Evolutionary conservation across 2,329 filamentous ascomycete species (phyloP).

Genomic region (Colletotrichum phormii): DNA sequence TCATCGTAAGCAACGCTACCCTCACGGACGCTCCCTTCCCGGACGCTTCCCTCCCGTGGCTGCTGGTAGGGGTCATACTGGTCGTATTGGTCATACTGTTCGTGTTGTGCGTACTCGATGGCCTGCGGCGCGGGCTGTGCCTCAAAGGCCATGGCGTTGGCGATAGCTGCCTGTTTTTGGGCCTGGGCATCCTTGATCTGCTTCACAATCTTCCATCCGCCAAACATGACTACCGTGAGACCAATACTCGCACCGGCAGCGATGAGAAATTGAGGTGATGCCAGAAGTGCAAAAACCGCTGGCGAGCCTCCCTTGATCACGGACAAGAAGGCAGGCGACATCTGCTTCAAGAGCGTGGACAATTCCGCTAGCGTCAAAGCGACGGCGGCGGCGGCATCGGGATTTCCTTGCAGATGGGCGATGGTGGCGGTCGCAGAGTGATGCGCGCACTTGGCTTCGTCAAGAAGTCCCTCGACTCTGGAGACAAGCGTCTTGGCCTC

Average conservation of each 20-base stretch:
- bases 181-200: constrained; percentile 68
- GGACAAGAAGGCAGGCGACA: constrained; percentile 83
- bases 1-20: constrained; percentile 57
- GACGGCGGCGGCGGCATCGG: constrained; percentile 92
- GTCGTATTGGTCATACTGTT: constrained; percentile 22
- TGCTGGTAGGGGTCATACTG: constrained; percentile 32
- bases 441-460: constrained; percentile 90
- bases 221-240: constrained; percentile 95
- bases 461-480: constrained; percentile 80
- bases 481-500: constrained; percentile 70
- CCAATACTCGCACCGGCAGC: constrained; percentile 89
- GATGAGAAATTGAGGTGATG: constrained; percentile 94
- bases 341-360: constrained; percentile 82
- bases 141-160: constrained; percentile 46
- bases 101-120: constrained; percentile 27
- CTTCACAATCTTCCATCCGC: constrained; percentile 98
- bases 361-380: constrained; percentile 93
- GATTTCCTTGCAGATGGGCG: constrained; percentile 73
- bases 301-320: constrained; percentile 85
- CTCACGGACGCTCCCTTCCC: constrained; percentile 14
- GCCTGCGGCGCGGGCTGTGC: constrained; percentile 25
- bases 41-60: constrained; percentile 4
- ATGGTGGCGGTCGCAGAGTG: constrained; percentile 88
- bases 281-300: constrained; percentile 85
- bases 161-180: constrained; percentile 40